A percentile compares a stretch with the other conserved stretches of the same genome.
Conservation (phyloP, 352 stramenopile species). For the Phytophthora brassicae region DNA sequence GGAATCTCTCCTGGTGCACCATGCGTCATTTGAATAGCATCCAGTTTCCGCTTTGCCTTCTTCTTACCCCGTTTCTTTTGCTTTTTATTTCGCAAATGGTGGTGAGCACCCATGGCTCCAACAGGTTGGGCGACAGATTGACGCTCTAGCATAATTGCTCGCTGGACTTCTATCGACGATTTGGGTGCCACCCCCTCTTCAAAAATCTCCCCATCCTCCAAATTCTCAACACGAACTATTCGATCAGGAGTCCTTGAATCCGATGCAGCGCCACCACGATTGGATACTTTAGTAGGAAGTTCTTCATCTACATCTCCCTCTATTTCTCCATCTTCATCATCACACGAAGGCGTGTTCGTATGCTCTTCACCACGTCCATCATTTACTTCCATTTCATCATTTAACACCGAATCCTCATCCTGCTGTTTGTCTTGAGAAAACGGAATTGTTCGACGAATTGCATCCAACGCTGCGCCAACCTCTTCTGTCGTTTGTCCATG, state of each 20-base stretch:
- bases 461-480: conserved; percentile 9
- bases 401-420: neutral
- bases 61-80: conserved; percentile 81
- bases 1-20: conserved; percentile 3
- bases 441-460: conserved; percentile 5
- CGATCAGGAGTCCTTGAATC: conserved; percentile 1
- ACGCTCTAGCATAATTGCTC: conserved; percentile 38
- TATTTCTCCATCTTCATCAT: conserved; percentile 23
- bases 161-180: conserved; percentile 41
- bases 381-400: conserved; percentile 1
- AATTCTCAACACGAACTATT: conserved; percentile 25
- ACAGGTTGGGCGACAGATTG: conserved; percentile 18
- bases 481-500: conserved; percentile 13
- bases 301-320: conserved; percentile 49
- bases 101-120: conserved; percentile 13
- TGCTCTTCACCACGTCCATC: neutral
- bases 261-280: neutral
- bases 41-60: conserved; percentile 72
- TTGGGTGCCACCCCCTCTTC: conserved; percentile 53
- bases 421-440: conserved; percentile 6
- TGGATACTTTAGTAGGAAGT: conserved; percentile 21
- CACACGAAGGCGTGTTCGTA: neutral
- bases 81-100: conserved; percentile 43
- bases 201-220: conserved; percentile 78
- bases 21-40: conserved; percentile 43